A percentile compares a stretch with the other conserved stretches of the same genome.
Evolutionary conservation across 495 filamentous ascomycete genomes (phyloP).

Genomic region (Pseudoneurospora amorphoporcata): DNA sequence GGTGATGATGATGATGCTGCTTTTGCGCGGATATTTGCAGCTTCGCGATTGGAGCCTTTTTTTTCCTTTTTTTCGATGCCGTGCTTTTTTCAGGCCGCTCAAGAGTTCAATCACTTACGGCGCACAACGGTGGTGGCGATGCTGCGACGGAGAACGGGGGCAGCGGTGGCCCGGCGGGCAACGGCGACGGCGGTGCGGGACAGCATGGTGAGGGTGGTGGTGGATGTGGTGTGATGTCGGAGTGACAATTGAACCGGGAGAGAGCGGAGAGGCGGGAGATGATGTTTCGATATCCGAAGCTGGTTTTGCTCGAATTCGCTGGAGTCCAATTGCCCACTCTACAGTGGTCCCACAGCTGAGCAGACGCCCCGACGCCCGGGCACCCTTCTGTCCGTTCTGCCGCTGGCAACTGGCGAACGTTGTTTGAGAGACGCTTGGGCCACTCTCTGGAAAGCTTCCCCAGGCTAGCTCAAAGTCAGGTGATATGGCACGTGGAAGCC

Average conservation of each 20-base stretch:
- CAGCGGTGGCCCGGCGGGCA: conserved; percentile 57
- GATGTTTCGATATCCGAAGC: neutral
- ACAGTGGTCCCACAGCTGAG: neutral
- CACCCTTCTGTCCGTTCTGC: neutral
- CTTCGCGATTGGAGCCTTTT: neutral
- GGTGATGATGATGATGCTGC: neutral
- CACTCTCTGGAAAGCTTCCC: neutral
- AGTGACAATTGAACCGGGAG: conserved; percentile 9
- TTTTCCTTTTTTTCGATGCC: neutral
- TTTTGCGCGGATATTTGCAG: conserved; percentile 13
- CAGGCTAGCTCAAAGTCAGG: neutral
- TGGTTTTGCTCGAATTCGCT: neutral
- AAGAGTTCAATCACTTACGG: conserved; percentile 35
- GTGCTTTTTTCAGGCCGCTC: neutral
- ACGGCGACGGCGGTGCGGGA: conserved; percentile 67
- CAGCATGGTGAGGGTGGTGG: conserved; percentile 50
- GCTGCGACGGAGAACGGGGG: conserved; percentile 47
- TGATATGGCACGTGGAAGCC: neutral
- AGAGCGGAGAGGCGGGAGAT: conserved; percentile 3
- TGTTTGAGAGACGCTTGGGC: neutral
- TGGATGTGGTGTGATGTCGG: conserved; percentile 2
- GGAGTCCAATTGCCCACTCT: neutral
- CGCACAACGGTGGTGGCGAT: conserved; percentile 48
- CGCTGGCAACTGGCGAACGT: neutral
- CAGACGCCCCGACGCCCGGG: neutral